Conservation (phyloP, 2,329 filamentous ascomycete genomes). For the Orbilia javanica region DNA sequence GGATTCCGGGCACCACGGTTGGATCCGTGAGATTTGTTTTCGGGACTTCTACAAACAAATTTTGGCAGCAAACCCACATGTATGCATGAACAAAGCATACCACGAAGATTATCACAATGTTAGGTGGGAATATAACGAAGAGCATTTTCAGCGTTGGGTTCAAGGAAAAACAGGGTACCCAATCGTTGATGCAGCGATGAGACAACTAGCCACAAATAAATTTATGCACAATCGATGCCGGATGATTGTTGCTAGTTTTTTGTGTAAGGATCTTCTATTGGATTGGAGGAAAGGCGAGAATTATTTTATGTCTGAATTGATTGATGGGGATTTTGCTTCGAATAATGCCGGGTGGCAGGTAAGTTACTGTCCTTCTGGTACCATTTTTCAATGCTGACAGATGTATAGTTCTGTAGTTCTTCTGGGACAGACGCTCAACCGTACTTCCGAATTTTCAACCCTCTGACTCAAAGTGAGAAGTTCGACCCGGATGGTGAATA, state of each 20-base stretch:
- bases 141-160: constrained; percentile 80
- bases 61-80: constrained; percentile 84
- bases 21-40: constrained; percentile 56
- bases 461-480: constrained; percentile 84
- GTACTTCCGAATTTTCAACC: constrained; percentile 92
- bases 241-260: constrained; percentile 85
- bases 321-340: constrained; percentile 83
- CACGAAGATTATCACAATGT: constrained; percentile 88
- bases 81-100: constrained; percentile 80
- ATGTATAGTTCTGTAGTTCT: constrained; percentile 47
- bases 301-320: constrained; percentile 84
- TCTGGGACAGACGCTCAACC: constrained; percentile 77
- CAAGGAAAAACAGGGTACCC: constrained; percentile 82
- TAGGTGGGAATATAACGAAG: constrained; percentile 79
- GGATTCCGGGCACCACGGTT: constrained; percentile 61
- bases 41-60: constrained; percentile 91
- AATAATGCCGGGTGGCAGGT: constrained; percentile 79
- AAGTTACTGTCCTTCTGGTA: constrained; percentile 64
- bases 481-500: constrained; percentile 84
- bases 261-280: constrained; percentile 82
- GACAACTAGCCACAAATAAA: constrained; percentile 76
- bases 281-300: constrained; percentile 87
- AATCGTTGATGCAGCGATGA: constrained; percentile 88
- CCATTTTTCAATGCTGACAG: not conserved
- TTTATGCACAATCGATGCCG: constrained; percentile 89